A percentile compares a stretch with the other conserved stretches of the same genome.
These are phyloP conservation scores for Microdochium bolleyi DNA, from an alignment of 2,329 filamentous ascomycete species.

Conservation along the genomic window DNA sequence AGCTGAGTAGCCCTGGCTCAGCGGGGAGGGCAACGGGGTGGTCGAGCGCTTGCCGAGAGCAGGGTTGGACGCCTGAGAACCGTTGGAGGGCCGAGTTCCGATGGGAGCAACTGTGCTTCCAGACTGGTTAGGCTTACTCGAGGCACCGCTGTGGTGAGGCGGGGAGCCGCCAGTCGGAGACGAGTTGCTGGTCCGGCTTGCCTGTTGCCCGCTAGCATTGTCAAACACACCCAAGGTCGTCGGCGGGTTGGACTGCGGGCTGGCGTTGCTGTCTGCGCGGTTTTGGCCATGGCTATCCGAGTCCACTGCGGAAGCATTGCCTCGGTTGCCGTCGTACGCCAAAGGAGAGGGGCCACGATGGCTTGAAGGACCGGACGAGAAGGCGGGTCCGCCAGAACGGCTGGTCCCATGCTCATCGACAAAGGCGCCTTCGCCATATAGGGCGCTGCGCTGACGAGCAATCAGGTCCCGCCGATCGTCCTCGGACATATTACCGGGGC, in stretches of 20 bases:
- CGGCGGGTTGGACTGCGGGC: slow-evolving; percentile 62
- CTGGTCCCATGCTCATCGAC: slow-evolving; percentile 59
- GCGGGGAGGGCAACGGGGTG: slow-evolving; percentile 83
- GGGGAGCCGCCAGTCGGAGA: slow-evolving; percentile 75
- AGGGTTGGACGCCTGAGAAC: slow-evolving; percentile 45
- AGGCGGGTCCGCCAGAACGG: slow-evolving; percentile 58
- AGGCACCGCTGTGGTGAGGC: slow-evolving; percentile 56
- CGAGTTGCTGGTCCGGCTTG: slow-evolving; percentile 74
- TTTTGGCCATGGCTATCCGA: slow-evolving; percentile 46
- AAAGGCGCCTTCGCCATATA: slow-evolving; percentile 75
- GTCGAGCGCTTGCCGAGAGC: slow-evolving; percentile 74
- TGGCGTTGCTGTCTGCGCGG: slow-evolving; percentile 77
- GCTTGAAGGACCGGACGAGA: slow-evolving; percentile 53
- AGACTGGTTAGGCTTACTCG: slow-evolving; percentile 43
- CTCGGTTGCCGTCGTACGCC: slow-evolving; percentile 56
- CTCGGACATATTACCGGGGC: slow-evolving; percentile 80
- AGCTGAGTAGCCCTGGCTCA: slow-evolving; percentile 63
- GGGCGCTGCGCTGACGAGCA: slow-evolving; percentile 85
- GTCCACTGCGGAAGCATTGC: slow-evolving; percentile 35
- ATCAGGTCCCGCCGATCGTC: slow-evolving; percentile 94
- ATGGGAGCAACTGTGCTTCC: slow-evolving; percentile 77
- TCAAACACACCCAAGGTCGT: slow-evolving; percentile 55
- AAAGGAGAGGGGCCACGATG: slow-evolving; percentile 74
- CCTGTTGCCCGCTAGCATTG: slow-evolving; percentile 51
- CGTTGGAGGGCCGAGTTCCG: slow-evolving; percentile 71